Percentiles rank a stretch among this genome's conserved stretches.
Conservation (phyloP, 1,284 basidiomycete species). For the Fomitopsis pinicola region DNA sequence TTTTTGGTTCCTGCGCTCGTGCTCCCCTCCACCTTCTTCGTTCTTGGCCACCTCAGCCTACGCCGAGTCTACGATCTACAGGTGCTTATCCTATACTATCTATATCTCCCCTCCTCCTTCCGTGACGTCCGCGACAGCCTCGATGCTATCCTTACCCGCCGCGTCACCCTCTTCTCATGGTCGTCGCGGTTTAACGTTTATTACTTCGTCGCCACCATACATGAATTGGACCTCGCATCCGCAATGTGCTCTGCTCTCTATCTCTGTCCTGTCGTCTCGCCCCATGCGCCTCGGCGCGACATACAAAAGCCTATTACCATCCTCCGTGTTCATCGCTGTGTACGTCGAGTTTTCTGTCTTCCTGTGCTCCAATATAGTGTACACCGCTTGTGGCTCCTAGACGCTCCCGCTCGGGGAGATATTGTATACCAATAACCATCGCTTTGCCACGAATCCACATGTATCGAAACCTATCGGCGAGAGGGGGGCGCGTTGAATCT, state of each 20-base stretch:
- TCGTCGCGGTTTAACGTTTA: neutral
- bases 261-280: neutral
- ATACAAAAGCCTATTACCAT: neutral
- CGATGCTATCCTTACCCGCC: neutral
- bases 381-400: slow-evolving; percentile 2
- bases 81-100: neutral
- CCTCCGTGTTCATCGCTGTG: neutral
- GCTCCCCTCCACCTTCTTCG: neutral
- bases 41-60: neutral
- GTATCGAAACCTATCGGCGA: no score
- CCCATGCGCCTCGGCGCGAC: neutral
- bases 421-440: slow-evolving; percentile 1
- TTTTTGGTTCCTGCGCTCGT: slow-evolving; percentile 4
- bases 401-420: neutral
- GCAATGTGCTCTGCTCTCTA: neutral
- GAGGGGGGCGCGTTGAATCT: no score
- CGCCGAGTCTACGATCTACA: neutral
- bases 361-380: neutral
- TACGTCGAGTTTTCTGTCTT: neutral
- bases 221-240: neutral
- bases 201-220: neutral
- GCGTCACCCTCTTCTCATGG: neutral
- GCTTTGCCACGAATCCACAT: neutral
- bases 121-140: neutral
- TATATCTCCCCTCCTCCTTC: neutral